Percentiles rank a stretch among this genome's conserved stretches.
phyloP scores from a whole-genome alignment of 2,329 filamentous ascomycete genomes.

The Colletotrichum falcatum region DNA sequence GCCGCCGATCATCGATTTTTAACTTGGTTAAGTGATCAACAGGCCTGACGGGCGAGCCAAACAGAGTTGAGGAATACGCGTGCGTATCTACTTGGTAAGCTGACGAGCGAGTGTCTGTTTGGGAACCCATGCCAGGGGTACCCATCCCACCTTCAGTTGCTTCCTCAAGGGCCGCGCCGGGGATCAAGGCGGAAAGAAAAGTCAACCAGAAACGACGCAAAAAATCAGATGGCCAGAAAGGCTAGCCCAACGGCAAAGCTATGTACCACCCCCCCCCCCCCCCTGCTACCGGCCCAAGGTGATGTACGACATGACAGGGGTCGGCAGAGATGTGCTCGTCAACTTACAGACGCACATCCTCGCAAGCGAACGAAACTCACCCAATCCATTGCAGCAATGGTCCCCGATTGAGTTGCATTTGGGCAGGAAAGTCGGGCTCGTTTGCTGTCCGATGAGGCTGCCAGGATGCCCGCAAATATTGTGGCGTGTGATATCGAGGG shows the following conservation, averaged over 20 bases:
- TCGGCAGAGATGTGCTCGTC: slow-evolving; percentile 9
- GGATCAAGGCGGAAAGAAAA: slow-evolving; percentile 25
- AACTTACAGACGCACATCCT: slow-evolving; percentile 13
- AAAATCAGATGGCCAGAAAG: neutral
- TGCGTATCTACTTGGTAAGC: slow-evolving; percentile 10
- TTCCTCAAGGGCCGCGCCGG: neutral
- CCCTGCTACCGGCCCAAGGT: slow-evolving; percentile 29
- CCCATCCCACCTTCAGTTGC: slow-evolving; percentile 1
- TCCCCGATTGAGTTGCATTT: neutral
- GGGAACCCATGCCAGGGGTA: neutral
- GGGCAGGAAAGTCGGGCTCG: slow-evolving; percentile 13
- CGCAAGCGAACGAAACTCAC: slow-evolving; percentile 3
- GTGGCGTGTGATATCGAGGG: neutral
- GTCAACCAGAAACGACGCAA: slow-evolving; percentile 14
- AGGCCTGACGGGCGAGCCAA: slow-evolving; percentile 10
- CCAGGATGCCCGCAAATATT: neutral
- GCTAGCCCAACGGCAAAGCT: slow-evolving; percentile 38
- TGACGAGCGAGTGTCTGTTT: slow-evolving; percentile 7
- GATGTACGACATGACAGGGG: slow-evolving; percentile 40
- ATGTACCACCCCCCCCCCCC: too few relatives aligned
- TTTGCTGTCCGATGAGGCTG: slow-evolving; percentile 6
- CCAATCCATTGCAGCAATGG: neutral
- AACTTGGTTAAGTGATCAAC: neutral
- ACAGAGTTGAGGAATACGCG: neutral
- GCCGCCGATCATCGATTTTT: slow-evolving; percentile 32